Evolutionary conservation across 1,139 yeast genomes (phyloP).

Genomic region (Saccharomyces hybrid): DNA sequence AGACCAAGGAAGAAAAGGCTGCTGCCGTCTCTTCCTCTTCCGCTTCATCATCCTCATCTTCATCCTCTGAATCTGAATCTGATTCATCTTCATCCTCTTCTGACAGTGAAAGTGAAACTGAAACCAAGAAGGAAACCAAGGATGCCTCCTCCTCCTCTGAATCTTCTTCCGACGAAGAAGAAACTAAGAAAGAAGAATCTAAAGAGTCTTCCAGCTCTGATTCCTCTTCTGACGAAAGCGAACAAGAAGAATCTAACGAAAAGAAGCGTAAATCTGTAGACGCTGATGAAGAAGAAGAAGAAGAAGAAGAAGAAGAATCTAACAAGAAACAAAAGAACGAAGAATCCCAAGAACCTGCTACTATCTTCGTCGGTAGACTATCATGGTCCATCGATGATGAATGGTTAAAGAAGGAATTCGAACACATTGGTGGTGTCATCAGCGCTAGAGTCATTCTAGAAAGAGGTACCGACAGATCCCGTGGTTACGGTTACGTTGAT

Average conservation of each 20-base stretch:
- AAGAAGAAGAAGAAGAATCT: slow-evolving; percentile 25
- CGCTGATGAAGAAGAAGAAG: slow-evolving; percentile 31
- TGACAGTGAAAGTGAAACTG: slow-evolving; percentile 32
- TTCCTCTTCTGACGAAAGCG: slow-evolving; percentile 22
- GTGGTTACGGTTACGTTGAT: slow-evolving; percentile 98
- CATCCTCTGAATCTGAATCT: slow-evolving; percentile 10
- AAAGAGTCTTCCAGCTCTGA: slow-evolving; percentile 19
- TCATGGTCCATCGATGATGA: slow-evolving; percentile 97
- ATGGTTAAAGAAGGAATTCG: slow-evolving; percentile 33
- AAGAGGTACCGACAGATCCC: slow-evolving; percentile 84
- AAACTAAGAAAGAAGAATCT: too few species aligned
- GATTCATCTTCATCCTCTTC: slow-evolving; percentile 9
- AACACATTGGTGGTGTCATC: slow-evolving; percentile 69
- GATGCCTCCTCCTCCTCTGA: slow-evolving; percentile 7
- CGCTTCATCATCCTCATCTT: slow-evolving; percentile 14
- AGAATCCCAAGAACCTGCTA: slow-evolving; percentile 54
- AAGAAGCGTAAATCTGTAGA: slow-evolving; percentile 36
- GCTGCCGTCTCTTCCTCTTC: slow-evolving; percentile 17
- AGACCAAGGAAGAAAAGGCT: slow-evolving; percentile 6
- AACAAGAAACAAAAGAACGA: slow-evolving; percentile 41
- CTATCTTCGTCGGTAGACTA: slow-evolving; percentile 92
- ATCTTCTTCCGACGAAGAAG: slow-evolving; percentile 15
- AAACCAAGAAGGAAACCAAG: slow-evolving; percentile 4
- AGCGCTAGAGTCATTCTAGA: slow-evolving; percentile 85
- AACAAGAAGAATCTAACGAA: slow-evolving; percentile 14